phyloP scores from a whole-genome alignment of 495 filamentous ascomycete species.

The Entonaema liquescens region DNA sequence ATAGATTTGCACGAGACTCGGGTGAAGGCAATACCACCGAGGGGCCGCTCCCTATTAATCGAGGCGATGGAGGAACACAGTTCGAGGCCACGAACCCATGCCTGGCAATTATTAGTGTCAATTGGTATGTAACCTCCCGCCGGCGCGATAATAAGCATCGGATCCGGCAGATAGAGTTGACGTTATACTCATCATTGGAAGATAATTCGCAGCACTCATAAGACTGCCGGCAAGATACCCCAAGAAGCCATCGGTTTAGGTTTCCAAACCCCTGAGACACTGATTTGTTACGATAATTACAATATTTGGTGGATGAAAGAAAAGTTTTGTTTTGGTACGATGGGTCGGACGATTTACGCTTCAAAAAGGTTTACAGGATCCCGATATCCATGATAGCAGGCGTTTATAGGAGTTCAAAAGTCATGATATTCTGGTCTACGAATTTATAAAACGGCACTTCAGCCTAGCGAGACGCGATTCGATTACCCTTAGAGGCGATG shows the following conservation, averaged over 20 bases:
- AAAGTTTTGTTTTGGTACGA: constrained; percentile 32
- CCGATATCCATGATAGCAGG: constrained; percentile 30
- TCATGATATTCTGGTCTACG: constrained; percentile 20
- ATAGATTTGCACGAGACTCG: background rate
- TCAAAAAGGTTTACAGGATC: constrained; percentile 13
- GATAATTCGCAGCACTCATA: constrained; percentile 28
- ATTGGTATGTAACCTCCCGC: background rate
- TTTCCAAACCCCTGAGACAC: constrained; percentile 15
- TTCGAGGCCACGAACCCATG: constrained; percentile 5
- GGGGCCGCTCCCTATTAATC: background rate
- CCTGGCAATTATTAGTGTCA: constrained; percentile 4
- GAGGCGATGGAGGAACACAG: constrained; percentile 1
- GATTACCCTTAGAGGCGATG: constrained; percentile 9
- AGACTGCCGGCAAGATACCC: constrained; percentile 32
- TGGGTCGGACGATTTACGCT: constrained; percentile 21
- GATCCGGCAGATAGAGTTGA: constrained; percentile 11
- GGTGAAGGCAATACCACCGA: constrained; percentile 7
- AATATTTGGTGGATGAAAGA: constrained; percentile 23
- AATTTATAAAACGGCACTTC: constrained; percentile 7
- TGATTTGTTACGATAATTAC: constrained; percentile 21
- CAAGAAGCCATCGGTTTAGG: constrained; percentile 27
- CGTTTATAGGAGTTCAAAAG: constrained; percentile 31
- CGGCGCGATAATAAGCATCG: background rate
- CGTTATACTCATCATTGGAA: constrained; percentile 16
- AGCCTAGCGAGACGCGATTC: constrained; percentile 11